phyloP scores from a whole-genome alignment of 768 basidiomycete species.

The Galerina sulciceps region DNA sequence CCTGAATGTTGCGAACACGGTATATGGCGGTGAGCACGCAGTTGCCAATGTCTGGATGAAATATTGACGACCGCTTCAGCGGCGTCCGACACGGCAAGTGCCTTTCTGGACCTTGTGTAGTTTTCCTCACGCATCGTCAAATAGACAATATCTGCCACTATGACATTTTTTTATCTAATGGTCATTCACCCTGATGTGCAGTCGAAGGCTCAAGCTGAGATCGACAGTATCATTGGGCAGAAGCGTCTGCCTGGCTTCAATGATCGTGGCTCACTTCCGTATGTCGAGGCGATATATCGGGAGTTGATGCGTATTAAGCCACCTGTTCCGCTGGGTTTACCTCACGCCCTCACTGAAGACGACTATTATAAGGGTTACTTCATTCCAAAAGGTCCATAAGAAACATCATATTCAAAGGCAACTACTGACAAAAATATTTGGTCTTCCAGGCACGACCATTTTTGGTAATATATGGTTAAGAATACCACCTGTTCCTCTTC shows the following conservation, averaged over 20 bases:
- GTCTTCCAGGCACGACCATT: slow-evolving; percentile 24
- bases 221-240: slow-evolving; percentile 35
- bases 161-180: slow-evolving; percentile 32
- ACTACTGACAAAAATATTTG: too few relatives aligned
- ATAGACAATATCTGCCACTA: slow-evolving; percentile 15
- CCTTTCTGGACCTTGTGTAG: background rate
- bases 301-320: slow-evolving; percentile 22
- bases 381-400: slow-evolving; percentile 21
- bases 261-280: slow-evolving; percentile 32
- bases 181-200: slow-evolving; percentile 33
- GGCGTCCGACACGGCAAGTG: slow-evolving; percentile 14
- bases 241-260: slow-evolving; percentile 32
- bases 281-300: slow-evolving; percentile 26
- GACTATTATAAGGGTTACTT: slow-evolving; percentile 30
- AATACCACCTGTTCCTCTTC: too few relatives aligned
- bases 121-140: too few relatives aligned
- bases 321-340: slow-evolving; percentile 17
- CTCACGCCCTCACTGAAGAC: slow-evolving; percentile 27
- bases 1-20: slow-evolving; percentile 11
- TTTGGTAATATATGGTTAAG: slow-evolving; percentile 36
- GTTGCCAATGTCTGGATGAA: background rate
- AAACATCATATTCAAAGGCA: too few relatives aligned
- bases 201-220: slow-evolving; percentile 35
- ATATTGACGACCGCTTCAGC: background rate
- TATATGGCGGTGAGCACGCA: slow-evolving; percentile 14